These are phyloP conservation scores for Pythium pectinolyticum DNA, from an alignment of 352 stramenopile genomes.

Conservation along the genomic window DNA sequence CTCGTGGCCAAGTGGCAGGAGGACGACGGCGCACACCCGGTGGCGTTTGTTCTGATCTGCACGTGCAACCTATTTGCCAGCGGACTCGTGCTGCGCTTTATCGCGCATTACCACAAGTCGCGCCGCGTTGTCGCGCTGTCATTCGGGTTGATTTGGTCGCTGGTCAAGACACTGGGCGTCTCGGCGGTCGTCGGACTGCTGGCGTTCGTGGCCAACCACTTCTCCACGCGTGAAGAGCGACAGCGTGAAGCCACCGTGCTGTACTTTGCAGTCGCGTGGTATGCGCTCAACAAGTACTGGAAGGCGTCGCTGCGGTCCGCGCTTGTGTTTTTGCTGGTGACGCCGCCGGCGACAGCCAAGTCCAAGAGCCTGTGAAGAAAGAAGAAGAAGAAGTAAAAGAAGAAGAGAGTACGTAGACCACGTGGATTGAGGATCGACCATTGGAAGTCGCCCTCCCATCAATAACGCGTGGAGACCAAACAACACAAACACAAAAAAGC, in stretches of 20 bases:
- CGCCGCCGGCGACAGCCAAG: slow-evolving; percentile 10
- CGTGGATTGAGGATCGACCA: background rate
- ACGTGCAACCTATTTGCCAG: slow-evolving; percentile 76
- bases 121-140: slow-evolving; percentile 40
- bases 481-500: too few species aligned
- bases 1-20: slow-evolving; percentile 61
- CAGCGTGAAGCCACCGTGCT: slow-evolving; percentile 49
- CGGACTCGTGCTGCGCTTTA: slow-evolving; percentile 51
- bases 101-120: slow-evolving; percentile 49
- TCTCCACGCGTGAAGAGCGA: slow-evolving; percentile 46
- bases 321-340: slow-evolving; percentile 24
- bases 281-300: slow-evolving; percentile 74
- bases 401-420: too few species aligned
- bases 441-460: slow-evolving; percentile 18
- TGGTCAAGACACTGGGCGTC: slow-evolving; percentile 48
- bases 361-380: slow-evolving; percentile 1
- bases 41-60: slow-evolving; percentile 60
- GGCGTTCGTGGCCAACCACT: slow-evolving; percentile 61
- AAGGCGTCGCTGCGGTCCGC: slow-evolving; percentile 44
- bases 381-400: background rate
- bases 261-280: slow-evolving; percentile 72
- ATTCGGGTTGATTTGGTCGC: slow-evolving; percentile 36
- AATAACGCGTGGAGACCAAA: too few species aligned
- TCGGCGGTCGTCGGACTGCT: slow-evolving; percentile 47
- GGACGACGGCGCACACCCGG: slow-evolving; percentile 45